These are phyloP conservation scores for Euphorbia schlechtendalii DNA, from an alignment of 441 rosid genomes.

Conservation along the genomic window DNA sequence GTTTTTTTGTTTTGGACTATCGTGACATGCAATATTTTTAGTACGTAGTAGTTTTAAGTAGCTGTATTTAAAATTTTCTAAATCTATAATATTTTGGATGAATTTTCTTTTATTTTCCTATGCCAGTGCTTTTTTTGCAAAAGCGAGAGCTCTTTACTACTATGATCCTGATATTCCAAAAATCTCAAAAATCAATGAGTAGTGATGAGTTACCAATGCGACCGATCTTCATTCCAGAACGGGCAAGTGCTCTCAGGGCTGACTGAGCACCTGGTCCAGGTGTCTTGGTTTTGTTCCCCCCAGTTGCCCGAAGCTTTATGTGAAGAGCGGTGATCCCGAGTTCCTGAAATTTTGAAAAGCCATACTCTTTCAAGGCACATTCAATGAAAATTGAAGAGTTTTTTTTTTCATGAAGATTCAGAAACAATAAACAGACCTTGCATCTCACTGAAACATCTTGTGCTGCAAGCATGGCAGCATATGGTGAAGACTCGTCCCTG, in stretches of 20 bases:
- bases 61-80: too few relatives aligned
- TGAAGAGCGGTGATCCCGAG: slow-evolving; percentile 85
- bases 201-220: slow-evolving; percentile 68
- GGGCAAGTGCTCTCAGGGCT: slow-evolving; percentile 81
- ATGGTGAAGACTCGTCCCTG: slow-evolving; percentile 81
- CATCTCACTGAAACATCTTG: slow-evolving; percentile 74
- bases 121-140: too few relatives aligned
- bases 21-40: too few relatives aligned
- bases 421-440: slow-evolving; percentile 66
- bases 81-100: too few relatives aligned
- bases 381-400: not conserved
- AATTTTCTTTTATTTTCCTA: too few relatives aligned
- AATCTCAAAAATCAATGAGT: too few relatives aligned
- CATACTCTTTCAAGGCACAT: not conserved
- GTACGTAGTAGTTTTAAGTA: too few relatives aligned
- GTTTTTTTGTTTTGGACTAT: too few relatives aligned
- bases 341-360: slow-evolving; percentile 35
- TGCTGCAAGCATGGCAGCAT: slow-evolving; percentile 91
- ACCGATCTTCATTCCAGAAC: slow-evolving; percentile 85
- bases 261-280: slow-evolving; percentile 95
- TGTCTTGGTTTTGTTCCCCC: slow-evolving; percentile 88
- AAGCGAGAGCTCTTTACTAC: too few relatives aligned
- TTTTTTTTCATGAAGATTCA: too few relatives aligned
- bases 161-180: too few relatives aligned
- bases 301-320: slow-evolving; percentile 86